Evolutionary conservation across 2,329 filamentous ascomycete species (phyloP).

Genomic region (Calycina herbarum): DNA sequence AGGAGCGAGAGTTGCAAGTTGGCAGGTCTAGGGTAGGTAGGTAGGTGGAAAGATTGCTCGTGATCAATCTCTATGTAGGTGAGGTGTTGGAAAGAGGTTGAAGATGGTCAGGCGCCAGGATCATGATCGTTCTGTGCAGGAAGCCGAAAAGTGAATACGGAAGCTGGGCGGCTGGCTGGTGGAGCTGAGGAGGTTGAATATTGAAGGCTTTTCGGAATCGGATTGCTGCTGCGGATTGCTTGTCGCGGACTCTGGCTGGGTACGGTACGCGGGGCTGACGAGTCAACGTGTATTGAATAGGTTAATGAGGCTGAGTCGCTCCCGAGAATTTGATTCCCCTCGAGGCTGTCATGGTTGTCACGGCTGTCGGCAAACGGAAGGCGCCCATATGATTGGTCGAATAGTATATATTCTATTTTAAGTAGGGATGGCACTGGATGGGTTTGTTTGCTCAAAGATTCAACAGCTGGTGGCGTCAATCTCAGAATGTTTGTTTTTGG

Average conservation of each 20-base stretch:
- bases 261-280: constrained; percentile 20
- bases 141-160: not conserved
- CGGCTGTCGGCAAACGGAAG: not conserved
- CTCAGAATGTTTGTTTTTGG: too few relatives aligned
- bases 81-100: not conserved
- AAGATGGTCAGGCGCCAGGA: not conserved
- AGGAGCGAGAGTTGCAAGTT: constrained; percentile 4
- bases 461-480: too few relatives aligned
- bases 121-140: constrained; percentile 1
- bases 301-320: constrained; percentile 24
- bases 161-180: not conserved
- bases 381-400: not conserved
- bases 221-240: not conserved
- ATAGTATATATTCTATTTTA: not conserved
- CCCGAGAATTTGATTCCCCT: not conserved
- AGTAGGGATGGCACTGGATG: not conserved
- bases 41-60: not conserved
- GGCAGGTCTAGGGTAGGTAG: not conserved
- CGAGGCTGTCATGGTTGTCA: constrained; percentile 3
- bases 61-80: not conserved
- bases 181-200: constrained; percentile 3
- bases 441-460: not conserved
- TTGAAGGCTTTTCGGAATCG: not conserved
- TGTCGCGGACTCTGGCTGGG: constrained; percentile 1
- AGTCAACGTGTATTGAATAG: constrained; percentile 18